phyloP scores from a whole-genome alignment of 352 stramenopile genomes.

The Blastocystis sp. region DNA sequence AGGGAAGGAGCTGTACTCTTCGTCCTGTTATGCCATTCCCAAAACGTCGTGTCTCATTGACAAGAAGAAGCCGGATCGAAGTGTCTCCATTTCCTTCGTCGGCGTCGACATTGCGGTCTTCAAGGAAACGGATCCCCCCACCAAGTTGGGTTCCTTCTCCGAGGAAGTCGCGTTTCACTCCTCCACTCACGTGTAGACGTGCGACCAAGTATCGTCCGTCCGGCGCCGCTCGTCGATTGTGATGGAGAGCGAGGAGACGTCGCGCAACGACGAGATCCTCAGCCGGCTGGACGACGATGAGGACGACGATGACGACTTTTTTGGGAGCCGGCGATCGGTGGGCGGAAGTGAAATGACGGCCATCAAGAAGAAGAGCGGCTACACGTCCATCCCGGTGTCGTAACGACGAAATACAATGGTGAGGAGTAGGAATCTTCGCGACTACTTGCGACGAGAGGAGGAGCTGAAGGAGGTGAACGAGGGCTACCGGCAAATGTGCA shows the following conservation, averaged over 20 bases:
- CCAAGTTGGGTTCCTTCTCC: not conserved
- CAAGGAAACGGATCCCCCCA: slow-evolving; percentile 29
- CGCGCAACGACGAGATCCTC: slow-evolving; percentile 54
- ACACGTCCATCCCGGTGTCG: not conserved
- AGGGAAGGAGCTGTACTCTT: slow-evolving; percentile 20
- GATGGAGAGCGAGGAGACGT: slow-evolving; percentile 62
- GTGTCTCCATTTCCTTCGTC: slow-evolving; percentile 10
- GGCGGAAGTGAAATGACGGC: not conserved
- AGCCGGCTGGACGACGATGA: slow-evolving; percentile 56
- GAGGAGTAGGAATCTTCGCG: not conserved
- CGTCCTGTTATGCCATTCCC: slow-evolving; percentile 51
- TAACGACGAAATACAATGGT: not conserved
- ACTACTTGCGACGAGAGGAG: slow-evolving; percentile 34
- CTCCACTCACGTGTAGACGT: not conserved
- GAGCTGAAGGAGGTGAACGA: slow-evolving; percentile 58
- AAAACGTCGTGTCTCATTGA: not conserved
- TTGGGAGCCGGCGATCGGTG: not conserved
- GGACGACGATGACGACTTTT: slow-evolving; percentile 36
- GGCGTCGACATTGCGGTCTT: slow-evolving; percentile 38
- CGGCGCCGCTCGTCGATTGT: slow-evolving; percentile 33
- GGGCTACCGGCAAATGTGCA: slow-evolving; percentile 10
- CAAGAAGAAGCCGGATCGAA: not conserved
- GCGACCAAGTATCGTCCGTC: not conserved
- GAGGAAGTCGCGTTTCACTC: not conserved
- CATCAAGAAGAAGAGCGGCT: not conserved